These are phyloP conservation scores for Firmiana major DNA, from an alignment of 345 rosid genomes.

Conservation along the genomic window DNA sequence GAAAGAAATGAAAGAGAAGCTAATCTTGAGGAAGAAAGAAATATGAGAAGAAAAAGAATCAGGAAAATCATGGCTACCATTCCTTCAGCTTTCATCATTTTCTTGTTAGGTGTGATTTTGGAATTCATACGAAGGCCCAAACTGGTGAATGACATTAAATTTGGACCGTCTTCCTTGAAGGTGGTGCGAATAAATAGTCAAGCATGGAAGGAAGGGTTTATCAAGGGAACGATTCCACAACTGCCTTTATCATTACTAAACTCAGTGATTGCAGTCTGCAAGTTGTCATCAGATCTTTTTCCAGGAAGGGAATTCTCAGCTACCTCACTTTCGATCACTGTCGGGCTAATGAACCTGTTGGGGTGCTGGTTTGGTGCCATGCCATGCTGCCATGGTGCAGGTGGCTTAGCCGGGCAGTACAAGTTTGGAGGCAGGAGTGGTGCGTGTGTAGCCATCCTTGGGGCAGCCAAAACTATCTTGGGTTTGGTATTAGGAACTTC, in stretches of 20 bases:
- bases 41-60: conserved; percentile 30
- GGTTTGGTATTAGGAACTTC: conserved; percentile 73
- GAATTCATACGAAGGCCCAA: conserved; percentile 58
- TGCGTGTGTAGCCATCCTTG: conserved; percentile 71
- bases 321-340: conserved; percentile 59
- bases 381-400: conserved; percentile 93
- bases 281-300: no score
- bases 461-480: conserved; percentile 52
- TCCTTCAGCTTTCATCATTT: conserved; percentile 77
- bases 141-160: conserved; percentile 37
- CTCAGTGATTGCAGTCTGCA: conserved; percentile 60
- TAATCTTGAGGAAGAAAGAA: conserved; percentile 21
- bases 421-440: conserved; percentile 92
- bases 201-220: conserved; percentile 74
- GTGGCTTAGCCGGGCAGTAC: conserved; percentile 85
- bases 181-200: conserved; percentile 43
- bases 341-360: conserved; percentile 76
- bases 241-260: conserved; percentile 76
- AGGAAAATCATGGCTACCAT: conserved; percentile 36
- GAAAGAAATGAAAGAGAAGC: conserved; percentile 26
- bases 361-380: conserved; percentile 92
- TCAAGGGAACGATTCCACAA: conserved; percentile 79
- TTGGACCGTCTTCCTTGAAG: conserved; percentile 59
- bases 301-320: conserved; percentile 68
- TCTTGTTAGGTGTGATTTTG: conserved; percentile 57